Percentiles rank a stretch among this genome's conserved stretches.
Evolutionary conservation across 2,329 filamentous ascomycete genomes (phyloP).

Genomic region (Sporothrix euskadiensis): DNA sequence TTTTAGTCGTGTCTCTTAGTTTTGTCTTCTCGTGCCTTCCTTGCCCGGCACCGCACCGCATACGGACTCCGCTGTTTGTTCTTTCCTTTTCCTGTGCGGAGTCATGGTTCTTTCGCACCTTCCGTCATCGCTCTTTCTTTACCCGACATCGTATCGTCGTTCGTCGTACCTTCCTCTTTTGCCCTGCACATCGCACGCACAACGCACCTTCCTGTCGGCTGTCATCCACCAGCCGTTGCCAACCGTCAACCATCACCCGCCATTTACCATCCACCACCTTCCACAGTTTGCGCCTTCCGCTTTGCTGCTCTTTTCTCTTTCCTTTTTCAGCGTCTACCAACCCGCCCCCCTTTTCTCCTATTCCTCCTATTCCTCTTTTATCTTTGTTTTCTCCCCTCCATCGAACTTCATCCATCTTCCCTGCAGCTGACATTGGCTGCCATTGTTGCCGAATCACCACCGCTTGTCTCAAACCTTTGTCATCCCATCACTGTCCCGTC

Average conservation of each 20-base stretch:
- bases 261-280: not conserved
- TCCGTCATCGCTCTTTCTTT: not conserved
- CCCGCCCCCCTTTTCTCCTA: not conserved
- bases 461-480: not conserved
- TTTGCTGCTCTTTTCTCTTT: not conserved
- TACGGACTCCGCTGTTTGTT: not conserved
- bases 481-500: not conserved
- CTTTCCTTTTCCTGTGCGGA: not conserved
- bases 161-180: not conserved
- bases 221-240: not conserved
- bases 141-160: not conserved
- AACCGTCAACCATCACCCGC: constrained; percentile 4
- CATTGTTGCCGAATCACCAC: not conserved
- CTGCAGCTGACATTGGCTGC: not conserved
- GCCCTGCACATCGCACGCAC: not conserved
- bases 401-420: not conserved
- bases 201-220: constrained; percentile 5
- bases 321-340: not conserved
- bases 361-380: not conserved
- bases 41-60: constrained; percentile 11
- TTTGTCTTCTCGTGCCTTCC: constrained; percentile 13
- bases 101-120: not conserved
- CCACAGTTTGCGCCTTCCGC: not conserved
- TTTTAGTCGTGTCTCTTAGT: constrained; percentile 1
- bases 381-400: not conserved